Conservation (phyloP, 2,329 filamentous ascomycete species). For the Fusarium sarcochroum region DNA sequence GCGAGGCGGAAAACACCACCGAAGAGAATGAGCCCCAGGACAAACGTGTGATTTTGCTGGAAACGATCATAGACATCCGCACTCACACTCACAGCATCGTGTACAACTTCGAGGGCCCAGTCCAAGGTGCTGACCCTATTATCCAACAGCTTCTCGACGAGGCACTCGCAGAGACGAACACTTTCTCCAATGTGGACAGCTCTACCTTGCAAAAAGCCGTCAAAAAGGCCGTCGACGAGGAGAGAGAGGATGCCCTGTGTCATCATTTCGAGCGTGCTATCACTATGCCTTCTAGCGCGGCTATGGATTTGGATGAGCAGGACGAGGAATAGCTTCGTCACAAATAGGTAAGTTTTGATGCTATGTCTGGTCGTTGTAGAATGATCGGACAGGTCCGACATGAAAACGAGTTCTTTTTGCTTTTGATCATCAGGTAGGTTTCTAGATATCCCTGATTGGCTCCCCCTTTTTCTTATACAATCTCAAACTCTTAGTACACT, state of each 20-base stretch:
- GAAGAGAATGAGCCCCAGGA: too few relatives aligned
- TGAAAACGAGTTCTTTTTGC: not conserved
- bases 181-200: too few relatives aligned
- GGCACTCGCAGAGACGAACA: too few relatives aligned
- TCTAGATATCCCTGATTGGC: constrained; percentile 8
- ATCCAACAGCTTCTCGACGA: not conserved
- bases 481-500: constrained; percentile 10
- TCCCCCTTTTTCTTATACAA: constrained; percentile 13
- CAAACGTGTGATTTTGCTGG: too few relatives aligned
- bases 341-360: not conserved
- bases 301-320: not conserved
- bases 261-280: not conserved
- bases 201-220: not conserved
- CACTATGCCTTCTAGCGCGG: not conserved
- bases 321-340: not conserved
- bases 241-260: not conserved
- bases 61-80: too few relatives aligned
- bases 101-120: too few relatives aligned
- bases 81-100: too few relatives aligned
- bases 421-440: not conserved
- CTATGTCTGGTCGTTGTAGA: not conserved
- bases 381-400: not conserved
- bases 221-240: not conserved
- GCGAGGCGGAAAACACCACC: too few relatives aligned
- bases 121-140: not conserved